Evolutionary conservation across 495 filamentous ascomycete species (phyloP).

Genomic region (Pseudomonodictys pantanalensis): DNA sequence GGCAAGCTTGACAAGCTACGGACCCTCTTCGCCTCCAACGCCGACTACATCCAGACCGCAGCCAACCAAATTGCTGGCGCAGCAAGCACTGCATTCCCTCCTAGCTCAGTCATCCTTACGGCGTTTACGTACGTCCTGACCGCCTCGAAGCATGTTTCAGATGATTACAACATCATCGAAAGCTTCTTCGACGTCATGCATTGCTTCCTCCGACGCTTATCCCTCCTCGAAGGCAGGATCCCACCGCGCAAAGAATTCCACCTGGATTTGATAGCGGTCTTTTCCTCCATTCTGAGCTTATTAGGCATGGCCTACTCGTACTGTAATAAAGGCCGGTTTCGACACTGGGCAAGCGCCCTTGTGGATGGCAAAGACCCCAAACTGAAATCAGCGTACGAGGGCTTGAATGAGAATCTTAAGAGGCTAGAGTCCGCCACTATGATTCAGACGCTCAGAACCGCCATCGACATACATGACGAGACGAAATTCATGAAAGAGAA

Average conservation of each 20-base stretch:
- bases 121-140: constrained; percentile 33
- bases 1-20: constrained; percentile 33
- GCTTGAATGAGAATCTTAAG: background rate
- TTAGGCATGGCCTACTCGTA: background rate
- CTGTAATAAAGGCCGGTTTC: background rate
- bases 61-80: constrained; percentile 25
- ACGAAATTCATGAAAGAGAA: background rate
- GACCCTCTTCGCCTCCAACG: constrained; percentile 16
- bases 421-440: background rate
- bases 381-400: background rate
- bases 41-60: constrained; percentile 26
- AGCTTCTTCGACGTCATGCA: constrained; percentile 38
- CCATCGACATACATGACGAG: background rate
- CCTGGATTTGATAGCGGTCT: background rate
- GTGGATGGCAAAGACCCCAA: background rate
- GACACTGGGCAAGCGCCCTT: background rate
- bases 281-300: background rate
- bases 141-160: constrained; percentile 35
- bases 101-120: constrained; percentile 29
- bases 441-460: background rate
- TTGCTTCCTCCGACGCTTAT: constrained; percentile 31
- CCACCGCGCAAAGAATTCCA: background rate
- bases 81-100: constrained; percentile 31
- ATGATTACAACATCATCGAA: constrained; percentile 36
- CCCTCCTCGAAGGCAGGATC: constrained; percentile 27